Conservation (phyloP, 2,329 filamentous ascomycete species). For the Paraphaeosphaeria minitans region DNA sequence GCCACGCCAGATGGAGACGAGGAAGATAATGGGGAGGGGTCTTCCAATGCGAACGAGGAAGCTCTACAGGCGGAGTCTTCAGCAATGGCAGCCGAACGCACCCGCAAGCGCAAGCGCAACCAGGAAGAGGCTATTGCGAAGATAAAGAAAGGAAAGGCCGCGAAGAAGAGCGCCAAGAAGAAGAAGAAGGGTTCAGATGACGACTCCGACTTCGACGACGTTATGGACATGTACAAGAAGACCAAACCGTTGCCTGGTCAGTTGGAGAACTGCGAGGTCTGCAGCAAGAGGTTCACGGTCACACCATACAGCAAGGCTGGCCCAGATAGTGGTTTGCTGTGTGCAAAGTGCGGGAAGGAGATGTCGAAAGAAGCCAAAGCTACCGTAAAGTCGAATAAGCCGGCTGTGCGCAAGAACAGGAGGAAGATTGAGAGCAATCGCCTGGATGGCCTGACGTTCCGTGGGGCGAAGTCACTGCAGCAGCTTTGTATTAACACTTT, state of each 20-base stretch:
- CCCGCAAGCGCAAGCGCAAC: conserved; percentile 63
- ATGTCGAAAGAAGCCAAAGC: conserved; percentile 69
- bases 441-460: conserved; percentile 72
- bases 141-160: conserved; percentile 56
- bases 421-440: conserved; percentile 83
- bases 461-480: conserved; percentile 72
- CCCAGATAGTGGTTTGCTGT: conserved; percentile 84
- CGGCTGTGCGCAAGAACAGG: conserved; percentile 64
- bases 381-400: conserved; percentile 63
- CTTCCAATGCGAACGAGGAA: conserved; percentile 43
- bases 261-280: conserved; percentile 84
- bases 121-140: conserved; percentile 55
- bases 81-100: conserved; percentile 50
- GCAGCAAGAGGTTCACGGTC: conserved; percentile 87
- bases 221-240: conserved; percentile 62
- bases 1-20: conserved; percentile 31
- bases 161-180: conserved; percentile 52
- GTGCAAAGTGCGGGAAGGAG: conserved; percentile 78
- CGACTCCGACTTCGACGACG: conserved; percentile 54
- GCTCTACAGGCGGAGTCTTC: conserved; percentile 43
- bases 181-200: conserved; percentile 47
- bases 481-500: conserved; percentile 69
- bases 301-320: conserved; percentile 85
- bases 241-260: conserved; percentile 74
- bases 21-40: conserved; percentile 44